phyloP scores from a whole-genome alignment of 2,329 filamentous ascomycete species.

The Talaromyces atroroseus region DNA sequence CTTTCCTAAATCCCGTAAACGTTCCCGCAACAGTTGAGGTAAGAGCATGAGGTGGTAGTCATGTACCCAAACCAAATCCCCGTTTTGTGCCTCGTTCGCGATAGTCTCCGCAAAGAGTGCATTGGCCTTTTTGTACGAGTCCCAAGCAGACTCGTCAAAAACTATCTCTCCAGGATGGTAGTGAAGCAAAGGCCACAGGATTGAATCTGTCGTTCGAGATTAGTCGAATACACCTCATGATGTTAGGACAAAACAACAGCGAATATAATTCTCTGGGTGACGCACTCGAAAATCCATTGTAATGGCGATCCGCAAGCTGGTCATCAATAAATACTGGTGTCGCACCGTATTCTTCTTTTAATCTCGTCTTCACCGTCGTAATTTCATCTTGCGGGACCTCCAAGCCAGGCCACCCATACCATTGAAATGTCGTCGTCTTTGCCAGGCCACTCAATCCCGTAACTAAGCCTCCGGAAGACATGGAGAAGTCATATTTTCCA shows the following conservation, averaged over 20 bases:
- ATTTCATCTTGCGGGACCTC: constrained; percentile 80
- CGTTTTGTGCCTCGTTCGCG: constrained; percentile 80
- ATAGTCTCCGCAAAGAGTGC: constrained; percentile 85
- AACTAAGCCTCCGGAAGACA: constrained; percentile 90
- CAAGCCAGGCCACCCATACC: constrained; percentile 93
- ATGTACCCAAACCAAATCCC: constrained; percentile 95
- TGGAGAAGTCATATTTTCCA: constrained; percentile 81
- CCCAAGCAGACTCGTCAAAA: constrained; percentile 92
- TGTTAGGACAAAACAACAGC: background rate
- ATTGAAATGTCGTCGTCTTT: constrained; percentile 86
- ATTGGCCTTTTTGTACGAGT: constrained; percentile 89
- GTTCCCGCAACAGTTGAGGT: constrained; percentile 88
- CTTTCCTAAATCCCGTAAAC: constrained; percentile 65
- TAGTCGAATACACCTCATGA: background rate
- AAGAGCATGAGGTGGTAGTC: constrained; percentile 98
- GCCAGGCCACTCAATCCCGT: constrained; percentile 82
- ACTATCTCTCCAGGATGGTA: constrained; percentile 98
- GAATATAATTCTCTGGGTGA: constrained; percentile 2
- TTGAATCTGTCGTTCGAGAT: constrained; percentile 63
- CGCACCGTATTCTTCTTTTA: constrained; percentile 78
- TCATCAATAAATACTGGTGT: constrained; percentile 86
- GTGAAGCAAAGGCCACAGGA: constrained; percentile 97
- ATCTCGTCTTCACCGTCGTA: constrained; percentile 61
- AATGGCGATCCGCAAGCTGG: constrained; percentile 83
- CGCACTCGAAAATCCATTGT: constrained; percentile 93